phyloP scores from a whole-genome alignment of 2,329 filamentous ascomycete genomes.

The Aspergillus sp. region DNA sequence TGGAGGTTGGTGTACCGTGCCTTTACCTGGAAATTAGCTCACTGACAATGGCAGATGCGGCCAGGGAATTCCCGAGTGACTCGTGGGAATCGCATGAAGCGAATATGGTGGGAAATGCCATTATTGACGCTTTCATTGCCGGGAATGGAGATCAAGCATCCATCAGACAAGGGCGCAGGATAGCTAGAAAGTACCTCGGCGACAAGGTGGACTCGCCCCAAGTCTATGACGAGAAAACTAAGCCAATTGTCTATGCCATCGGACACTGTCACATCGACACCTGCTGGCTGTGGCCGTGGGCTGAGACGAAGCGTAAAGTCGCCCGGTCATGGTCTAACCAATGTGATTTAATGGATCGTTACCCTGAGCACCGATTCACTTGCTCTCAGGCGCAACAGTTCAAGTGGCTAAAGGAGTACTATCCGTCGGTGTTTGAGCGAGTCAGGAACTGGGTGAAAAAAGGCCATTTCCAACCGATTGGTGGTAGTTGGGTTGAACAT shows the following conservation, averaged over 20 bases:
- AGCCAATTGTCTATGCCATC: constrained; percentile 75
- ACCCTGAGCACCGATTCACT: constrained; percentile 86
- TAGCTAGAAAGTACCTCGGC: constrained; percentile 76
- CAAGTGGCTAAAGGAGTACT: constrained; percentile 89
- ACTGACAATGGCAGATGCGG: constrained; percentile 56
- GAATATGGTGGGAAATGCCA: constrained; percentile 70
- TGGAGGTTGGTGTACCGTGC: constrained; percentile 32
- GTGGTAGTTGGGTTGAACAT: constrained; percentile 97
- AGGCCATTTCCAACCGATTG: constrained; percentile 87
- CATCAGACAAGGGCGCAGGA: constrained; percentile 69
- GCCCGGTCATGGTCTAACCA: constrained; percentile 95
- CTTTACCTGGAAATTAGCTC: background rate
- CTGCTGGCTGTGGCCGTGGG: constrained; percentile 98
- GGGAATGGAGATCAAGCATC: constrained; percentile 64
- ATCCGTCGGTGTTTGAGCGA: constrained; percentile 79
- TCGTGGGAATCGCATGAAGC: constrained; percentile 86
- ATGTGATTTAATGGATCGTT: constrained; percentile 88
- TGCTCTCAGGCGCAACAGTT: constrained; percentile 95
- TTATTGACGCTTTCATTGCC: constrained; percentile 83
- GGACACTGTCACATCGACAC: constrained; percentile 98
- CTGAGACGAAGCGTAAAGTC: constrained; percentile 94
- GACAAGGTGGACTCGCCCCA: constrained; percentile 70
- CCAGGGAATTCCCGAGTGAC: constrained; percentile 79
- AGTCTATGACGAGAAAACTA: constrained; percentile 69
- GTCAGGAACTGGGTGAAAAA: constrained; percentile 87